phyloP scores from a whole-genome alignment of 73 alveolate genomes.

The Tetrahymena elliotti region DNA sequence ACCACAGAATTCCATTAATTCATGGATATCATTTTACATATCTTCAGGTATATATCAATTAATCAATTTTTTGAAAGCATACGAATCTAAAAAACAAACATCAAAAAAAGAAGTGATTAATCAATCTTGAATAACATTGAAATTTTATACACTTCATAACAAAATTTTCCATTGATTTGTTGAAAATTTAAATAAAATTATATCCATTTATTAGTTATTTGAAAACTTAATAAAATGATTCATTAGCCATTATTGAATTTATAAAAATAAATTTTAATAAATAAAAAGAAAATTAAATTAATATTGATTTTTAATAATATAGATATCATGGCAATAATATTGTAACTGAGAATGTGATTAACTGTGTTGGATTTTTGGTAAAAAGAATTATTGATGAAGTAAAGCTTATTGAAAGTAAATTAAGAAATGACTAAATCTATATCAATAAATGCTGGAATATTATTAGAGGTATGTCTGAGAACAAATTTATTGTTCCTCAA shows the following conservation, averaged over 20 bases:
- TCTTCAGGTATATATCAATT: neutral
- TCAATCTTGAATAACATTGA: too few relatives aligned
- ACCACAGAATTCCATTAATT: conserved; percentile 12
- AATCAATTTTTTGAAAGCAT: too few relatives aligned
- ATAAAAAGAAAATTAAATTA: neutral
- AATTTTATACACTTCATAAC: too few relatives aligned
- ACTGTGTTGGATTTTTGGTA: neutral
- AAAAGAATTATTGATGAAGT: conserved; percentile 12
- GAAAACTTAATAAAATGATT: too few relatives aligned
- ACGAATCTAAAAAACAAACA: too few relatives aligned
- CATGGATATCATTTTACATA: conserved; percentile 12
- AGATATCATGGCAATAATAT: neutral
- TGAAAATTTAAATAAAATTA: too few relatives aligned
- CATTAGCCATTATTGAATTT: neutral
- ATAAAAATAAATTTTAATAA: neutral
- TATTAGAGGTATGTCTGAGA: conserved; percentile 42
- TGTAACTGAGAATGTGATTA: neutral
- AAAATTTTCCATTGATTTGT: too few relatives aligned
- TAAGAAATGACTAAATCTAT: conserved; percentile 24
- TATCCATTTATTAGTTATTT: too few relatives aligned
- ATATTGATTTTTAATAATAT: neutral
- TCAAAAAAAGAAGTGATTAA: too few relatives aligned
- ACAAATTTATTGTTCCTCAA: conserved; percentile 21
- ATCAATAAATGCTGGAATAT: conserved; percentile 67
- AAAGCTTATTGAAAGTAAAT: conserved; percentile 14